Evolutionary conservation across 2,329 filamentous ascomycete genomes (phyloP).

Genomic region (Colletotrichum spaethianum): DNA sequence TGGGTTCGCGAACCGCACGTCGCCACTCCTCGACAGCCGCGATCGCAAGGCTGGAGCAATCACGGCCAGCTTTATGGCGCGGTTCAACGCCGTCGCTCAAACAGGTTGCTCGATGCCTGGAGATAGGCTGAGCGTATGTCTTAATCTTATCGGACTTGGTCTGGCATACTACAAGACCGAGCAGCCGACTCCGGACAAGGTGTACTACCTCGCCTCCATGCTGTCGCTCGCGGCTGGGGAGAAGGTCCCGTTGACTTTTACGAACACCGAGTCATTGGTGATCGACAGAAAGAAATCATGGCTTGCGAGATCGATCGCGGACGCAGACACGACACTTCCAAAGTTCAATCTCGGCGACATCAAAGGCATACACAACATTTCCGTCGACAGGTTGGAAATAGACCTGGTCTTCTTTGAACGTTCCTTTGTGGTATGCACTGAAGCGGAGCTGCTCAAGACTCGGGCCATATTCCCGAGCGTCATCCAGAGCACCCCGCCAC

Average conservation of each 20-base stretch:
- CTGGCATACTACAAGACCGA: neutral
- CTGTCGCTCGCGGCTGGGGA: conserved; percentile 14
- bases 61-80: conserved; percentile 25
- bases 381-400: neutral
- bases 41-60: neutral
- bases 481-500: conserved; percentile 15
- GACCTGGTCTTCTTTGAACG: conserved; percentile 13
- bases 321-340: conserved; percentile 11
- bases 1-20: conserved; percentile 25
- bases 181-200: conserved; percentile 12
- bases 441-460: neutral
- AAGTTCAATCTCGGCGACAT: conserved; percentile 6
- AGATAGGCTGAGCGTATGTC: conserved; percentile 17
- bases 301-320: conserved; percentile 1
- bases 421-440: neutral
- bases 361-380: neutral
- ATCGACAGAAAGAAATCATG: conserved; percentile 2
- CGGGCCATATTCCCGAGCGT: conserved; percentile 8
- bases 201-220: conserved; percentile 9
- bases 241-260: conserved; percentile 3
- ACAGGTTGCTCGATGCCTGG: conserved; percentile 25
- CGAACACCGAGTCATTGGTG: neutral
- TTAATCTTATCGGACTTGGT: conserved; percentile 26
- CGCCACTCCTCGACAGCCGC: conserved; percentile 11
- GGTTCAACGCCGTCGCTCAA: conserved; percentile 22